These are phyloP conservation scores for Rhodotorula sp. DNA, from an alignment of 1,284 basidiomycete species.

Conservation along the genomic window DNA sequence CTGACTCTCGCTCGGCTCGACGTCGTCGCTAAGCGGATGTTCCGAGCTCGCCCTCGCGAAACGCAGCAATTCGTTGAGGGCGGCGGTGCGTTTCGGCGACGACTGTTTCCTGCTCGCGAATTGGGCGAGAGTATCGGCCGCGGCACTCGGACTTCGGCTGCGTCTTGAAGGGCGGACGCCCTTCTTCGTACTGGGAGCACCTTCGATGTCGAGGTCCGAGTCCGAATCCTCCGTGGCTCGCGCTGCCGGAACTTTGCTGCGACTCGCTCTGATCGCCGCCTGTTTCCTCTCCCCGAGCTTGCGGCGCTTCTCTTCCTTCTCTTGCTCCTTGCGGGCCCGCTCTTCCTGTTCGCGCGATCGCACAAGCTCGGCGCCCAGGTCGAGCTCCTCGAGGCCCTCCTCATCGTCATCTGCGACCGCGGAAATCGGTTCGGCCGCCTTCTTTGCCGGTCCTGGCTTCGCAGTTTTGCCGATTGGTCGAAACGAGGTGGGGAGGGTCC, in stretches of 20 bases:
- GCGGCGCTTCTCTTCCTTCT: neutral
- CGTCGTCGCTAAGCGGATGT: slow-evolving; percentile 11
- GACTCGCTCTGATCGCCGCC: neutral
- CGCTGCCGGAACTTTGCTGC: neutral
- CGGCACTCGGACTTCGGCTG: neutral
- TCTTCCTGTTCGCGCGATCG: neutral
- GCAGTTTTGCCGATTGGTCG: neutral
- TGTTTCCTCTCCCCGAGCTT: neutral
- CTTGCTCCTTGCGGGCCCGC: slow-evolving; percentile 1
- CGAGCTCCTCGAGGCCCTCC: slow-evolving; percentile 13
- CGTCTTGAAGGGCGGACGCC: neutral
- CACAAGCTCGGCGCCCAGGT: neutral
- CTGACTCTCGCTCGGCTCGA: slow-evolving; percentile 32
- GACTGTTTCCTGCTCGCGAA: neutral
- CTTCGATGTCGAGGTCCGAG: slow-evolving; percentile 32
- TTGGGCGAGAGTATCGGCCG: neutral
- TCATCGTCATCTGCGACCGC: slow-evolving; percentile 6
- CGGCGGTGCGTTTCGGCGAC: neutral
- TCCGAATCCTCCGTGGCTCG: slow-evolving; percentile 16
- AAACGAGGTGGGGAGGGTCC: neutral
- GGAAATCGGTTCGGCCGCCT: neutral
- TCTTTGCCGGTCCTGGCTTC: neutral
- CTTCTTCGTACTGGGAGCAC: neutral
- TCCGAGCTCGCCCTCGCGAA: slow-evolving; percentile 7
- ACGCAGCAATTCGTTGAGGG: slow-evolving; percentile 5